These are phyloP conservation scores for Verticillium longisporum DNA, from an alignment of 2,329 filamentous ascomycete genomes.

Conservation along the genomic window DNA sequence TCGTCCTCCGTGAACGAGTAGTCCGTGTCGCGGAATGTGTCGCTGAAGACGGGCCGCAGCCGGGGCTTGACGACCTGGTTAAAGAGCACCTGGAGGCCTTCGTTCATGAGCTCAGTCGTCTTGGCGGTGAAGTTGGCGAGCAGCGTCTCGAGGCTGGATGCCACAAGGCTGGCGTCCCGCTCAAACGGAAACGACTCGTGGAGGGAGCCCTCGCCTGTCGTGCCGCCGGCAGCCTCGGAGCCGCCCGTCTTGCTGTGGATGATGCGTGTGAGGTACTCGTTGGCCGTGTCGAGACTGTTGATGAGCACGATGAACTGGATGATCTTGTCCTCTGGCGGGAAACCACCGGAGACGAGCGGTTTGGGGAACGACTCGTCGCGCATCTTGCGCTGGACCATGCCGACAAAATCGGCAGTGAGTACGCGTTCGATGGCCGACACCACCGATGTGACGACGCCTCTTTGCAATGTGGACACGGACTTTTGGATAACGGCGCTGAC, in stretches of 20 bases:
- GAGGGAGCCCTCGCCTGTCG: constrained; percentile 34
- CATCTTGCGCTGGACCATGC: constrained; percentile 98
- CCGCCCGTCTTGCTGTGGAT: constrained; percentile 59
- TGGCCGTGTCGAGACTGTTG: constrained; percentile 90
- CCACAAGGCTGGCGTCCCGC: constrained; percentile 65
- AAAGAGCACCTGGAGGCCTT: constrained; percentile 81
- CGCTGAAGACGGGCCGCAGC: constrained; percentile 74
- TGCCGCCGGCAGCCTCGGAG: constrained; percentile 8
- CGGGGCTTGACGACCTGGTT: constrained; percentile 81
- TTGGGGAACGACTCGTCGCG: constrained; percentile 90
- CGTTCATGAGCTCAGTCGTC: constrained; percentile 71
- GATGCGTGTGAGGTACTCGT: constrained; percentile 86
- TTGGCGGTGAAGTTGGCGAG: constrained; percentile 69
- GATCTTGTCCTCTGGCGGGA: constrained; percentile 83
- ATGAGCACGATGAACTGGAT: constrained; percentile 87
- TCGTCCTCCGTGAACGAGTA: constrained; percentile 66
- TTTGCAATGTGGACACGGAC: constrained; percentile 78
- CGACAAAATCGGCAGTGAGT: constrained; percentile 82
- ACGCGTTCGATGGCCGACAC: constrained; percentile 74
- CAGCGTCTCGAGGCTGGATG: constrained; percentile 60
- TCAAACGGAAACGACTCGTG: constrained; percentile 72
- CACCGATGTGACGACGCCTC: constrained; percentile 68
- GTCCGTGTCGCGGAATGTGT: constrained; percentile 87
- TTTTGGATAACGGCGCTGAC: constrained; percentile 87
- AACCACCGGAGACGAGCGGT: constrained; percentile 66